phyloP scores from a whole-genome alignment of 768 basidiomycete genomes.

The Nidularia pulvinata region DNA sequence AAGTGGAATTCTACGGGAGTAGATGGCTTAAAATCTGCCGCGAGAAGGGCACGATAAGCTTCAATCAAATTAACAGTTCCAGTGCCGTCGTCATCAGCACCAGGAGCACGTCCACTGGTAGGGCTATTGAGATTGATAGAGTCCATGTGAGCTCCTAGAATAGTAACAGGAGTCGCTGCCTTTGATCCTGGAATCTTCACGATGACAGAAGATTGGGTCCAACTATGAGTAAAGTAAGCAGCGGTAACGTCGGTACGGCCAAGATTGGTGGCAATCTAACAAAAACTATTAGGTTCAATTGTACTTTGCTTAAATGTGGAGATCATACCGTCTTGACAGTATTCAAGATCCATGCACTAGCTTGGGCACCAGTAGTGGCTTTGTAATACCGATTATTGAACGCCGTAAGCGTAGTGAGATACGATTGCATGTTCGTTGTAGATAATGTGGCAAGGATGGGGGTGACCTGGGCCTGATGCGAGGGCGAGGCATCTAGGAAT shows the following conservation, averaged over 20 bases:
- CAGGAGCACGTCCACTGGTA: constrained; percentile 39
- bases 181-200: constrained; percentile 31
- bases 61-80: constrained; percentile 44
- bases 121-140: constrained; percentile 37
- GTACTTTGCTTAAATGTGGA: background rate
- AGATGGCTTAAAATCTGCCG: constrained; percentile 32
- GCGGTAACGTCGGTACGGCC: constrained; percentile 24
- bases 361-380: constrained; percentile 30
- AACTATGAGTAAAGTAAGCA: constrained; percentile 26
- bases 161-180: constrained; percentile 24
- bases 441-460: constrained; percentile 24
- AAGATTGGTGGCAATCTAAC: constrained; percentile 17
- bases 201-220: constrained; percentile 30
- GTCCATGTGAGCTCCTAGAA: constrained; percentile 42
- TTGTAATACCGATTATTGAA: constrained; percentile 45
- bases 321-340: constrained; percentile 16
- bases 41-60: constrained; percentile 35
- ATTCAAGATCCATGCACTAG: constrained; percentile 34
- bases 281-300: background rate
- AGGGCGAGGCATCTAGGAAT: constrained; percentile 24
- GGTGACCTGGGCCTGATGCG: constrained; percentile 21
- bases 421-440: constrained; percentile 27
- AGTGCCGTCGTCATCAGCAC: constrained; percentile 50
- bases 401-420: constrained; percentile 30
- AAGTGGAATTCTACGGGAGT: constrained; percentile 46